Conservation (phyloP, 1,284 basidiomycete genomes). For the Anthracocystis setariae region DNA sequence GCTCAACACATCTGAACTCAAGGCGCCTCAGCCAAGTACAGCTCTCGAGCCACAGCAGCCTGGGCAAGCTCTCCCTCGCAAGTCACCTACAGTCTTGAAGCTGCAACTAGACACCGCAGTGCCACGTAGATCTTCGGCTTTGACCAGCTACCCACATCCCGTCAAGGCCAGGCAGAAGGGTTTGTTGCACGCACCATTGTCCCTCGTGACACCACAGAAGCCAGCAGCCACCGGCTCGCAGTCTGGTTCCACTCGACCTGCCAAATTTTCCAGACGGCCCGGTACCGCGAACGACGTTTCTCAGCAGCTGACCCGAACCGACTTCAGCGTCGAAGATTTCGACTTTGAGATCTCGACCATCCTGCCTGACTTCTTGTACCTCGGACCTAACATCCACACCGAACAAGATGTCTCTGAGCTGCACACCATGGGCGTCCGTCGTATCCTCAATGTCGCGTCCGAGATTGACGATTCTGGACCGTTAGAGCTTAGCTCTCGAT, state of each 20-base stretch:
- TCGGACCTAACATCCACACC: slow-evolving; percentile 86
- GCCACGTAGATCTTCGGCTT: slow-evolving; percentile 32
- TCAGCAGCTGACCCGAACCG: slow-evolving; percentile 5
- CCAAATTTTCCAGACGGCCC: background rate
- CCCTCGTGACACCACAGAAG: too few relatives aligned
- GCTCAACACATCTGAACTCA: slow-evolving; percentile 53
- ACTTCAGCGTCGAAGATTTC: slow-evolving; percentile 17
- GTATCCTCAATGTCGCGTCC: slow-evolving; percentile 88
- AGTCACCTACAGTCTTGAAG: slow-evolving; percentile 27
- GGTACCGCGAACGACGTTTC: background rate
- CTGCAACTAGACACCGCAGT: slow-evolving; percentile 39
- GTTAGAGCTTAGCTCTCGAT: slow-evolving; percentile 65
- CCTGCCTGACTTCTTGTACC: slow-evolving; percentile 85
- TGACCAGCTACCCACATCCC: slow-evolving; percentile 33
- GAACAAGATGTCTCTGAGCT: slow-evolving; percentile 80
- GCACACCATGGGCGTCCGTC: slow-evolving; percentile 79
- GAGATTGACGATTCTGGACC: slow-evolving; percentile 70
- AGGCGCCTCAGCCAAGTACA: slow-evolving; percentile 25
- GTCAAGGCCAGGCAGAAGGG: slow-evolving; percentile 7
- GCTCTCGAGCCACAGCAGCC: background rate
- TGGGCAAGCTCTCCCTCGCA: slow-evolving; percentile 1
- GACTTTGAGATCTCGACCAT: slow-evolving; percentile 71
- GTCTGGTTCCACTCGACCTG: background rate
- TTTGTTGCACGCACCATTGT: slow-evolving; percentile 3
- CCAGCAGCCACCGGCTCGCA: background rate